phyloP scores from a whole-genome alignment of 2,329 filamentous ascomycete genomes.

The Sporothrix schenckii region DNA sequence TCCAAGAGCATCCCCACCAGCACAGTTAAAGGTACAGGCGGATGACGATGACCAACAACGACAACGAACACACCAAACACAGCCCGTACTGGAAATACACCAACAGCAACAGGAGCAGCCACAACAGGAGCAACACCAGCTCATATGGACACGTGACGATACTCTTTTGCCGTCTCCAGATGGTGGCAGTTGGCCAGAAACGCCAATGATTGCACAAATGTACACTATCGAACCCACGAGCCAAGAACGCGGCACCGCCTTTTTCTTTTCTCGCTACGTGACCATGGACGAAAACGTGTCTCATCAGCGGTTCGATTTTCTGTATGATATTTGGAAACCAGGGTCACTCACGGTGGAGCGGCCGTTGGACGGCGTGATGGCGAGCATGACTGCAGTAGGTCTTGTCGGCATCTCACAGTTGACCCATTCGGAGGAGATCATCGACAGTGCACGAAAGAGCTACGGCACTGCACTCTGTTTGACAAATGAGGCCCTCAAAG shows the following conservation, averaged over 20 bases:
- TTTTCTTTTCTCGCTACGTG: conserved; percentile 57
- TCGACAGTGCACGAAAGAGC: conserved; percentile 54
- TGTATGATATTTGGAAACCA: conserved; percentile 58
- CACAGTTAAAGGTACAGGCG: not conserved
- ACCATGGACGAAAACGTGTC: conserved; percentile 50
- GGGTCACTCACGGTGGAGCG: conserved; percentile 42
- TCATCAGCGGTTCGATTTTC: conserved; percentile 57
- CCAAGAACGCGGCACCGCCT: conserved; percentile 52
- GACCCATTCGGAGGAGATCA: conserved; percentile 47
- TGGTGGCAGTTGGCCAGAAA: conserved; percentile 42
- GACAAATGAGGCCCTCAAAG: conserved; percentile 54
- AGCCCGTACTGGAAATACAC: not conserved
- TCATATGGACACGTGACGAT: conserved; percentile 39
- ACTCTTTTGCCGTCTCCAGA: conserved; percentile 42
- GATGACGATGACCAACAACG: not conserved
- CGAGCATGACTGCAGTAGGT: conserved; percentile 59
- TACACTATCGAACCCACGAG: conserved; percentile 44
- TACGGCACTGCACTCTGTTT: conserved; percentile 57
- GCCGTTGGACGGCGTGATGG: conserved; percentile 51
- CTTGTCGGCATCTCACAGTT: conserved; percentile 56
- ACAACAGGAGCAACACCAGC: conserved; percentile 19
- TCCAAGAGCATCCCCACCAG: not conserved
- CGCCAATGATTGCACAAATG: conserved; percentile 40
- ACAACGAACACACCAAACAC: not conserved
- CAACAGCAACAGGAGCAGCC: not conserved